Percentiles rank a stretch among this genome's conserved stretches.
Evolutionary conservation across 176 grass and related monocot species (phyloP).

Genomic region (Metroxylon sagu): DNA sequence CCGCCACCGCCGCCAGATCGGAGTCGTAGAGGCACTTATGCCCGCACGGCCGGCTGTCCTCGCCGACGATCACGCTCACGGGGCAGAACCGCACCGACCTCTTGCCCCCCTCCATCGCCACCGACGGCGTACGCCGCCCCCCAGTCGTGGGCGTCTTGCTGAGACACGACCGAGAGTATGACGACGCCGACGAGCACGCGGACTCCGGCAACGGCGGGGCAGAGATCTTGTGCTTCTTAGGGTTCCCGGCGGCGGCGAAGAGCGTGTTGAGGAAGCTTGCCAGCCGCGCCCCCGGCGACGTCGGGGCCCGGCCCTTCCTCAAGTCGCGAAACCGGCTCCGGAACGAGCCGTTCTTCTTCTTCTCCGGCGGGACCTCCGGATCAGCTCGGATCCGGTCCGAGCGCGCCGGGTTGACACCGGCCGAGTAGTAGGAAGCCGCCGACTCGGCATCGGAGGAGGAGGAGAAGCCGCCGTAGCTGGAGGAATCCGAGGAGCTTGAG

Average conservation of each 20-base stretch:
- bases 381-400: neutral
- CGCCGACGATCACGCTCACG: constrained; percentile 14
- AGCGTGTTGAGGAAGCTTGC: constrained; percentile 32
- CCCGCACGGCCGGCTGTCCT: constrained; percentile 6
- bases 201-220: neutral
- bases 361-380: constrained; percentile 2
- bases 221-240: constrained; percentile 26
- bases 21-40: neutral
- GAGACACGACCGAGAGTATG: neutral
- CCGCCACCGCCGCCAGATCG: neutral
- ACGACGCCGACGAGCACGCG: constrained; percentile 3
- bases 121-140: neutral
- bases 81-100: constrained; percentile 23
- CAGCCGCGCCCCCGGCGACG: constrained; percentile 31
- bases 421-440: neutral
- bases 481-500: constrained; percentile 43
- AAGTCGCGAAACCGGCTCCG: constrained; percentile 3
- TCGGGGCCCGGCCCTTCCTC: neutral
- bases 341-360: constrained; percentile 32
- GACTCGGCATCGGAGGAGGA: constrained; percentile 25
- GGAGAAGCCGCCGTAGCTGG: constrained; percentile 40
- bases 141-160: neutral
- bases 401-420: neutral
- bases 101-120: constrained; percentile 4
- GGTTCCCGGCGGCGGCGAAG: constrained; percentile 24